Evolutionary conservation across 352 stramenopile genomes (phyloP), one percentile per base, ranked within the genome.

Genomic region (Phytophthora lateralis): DNA sequence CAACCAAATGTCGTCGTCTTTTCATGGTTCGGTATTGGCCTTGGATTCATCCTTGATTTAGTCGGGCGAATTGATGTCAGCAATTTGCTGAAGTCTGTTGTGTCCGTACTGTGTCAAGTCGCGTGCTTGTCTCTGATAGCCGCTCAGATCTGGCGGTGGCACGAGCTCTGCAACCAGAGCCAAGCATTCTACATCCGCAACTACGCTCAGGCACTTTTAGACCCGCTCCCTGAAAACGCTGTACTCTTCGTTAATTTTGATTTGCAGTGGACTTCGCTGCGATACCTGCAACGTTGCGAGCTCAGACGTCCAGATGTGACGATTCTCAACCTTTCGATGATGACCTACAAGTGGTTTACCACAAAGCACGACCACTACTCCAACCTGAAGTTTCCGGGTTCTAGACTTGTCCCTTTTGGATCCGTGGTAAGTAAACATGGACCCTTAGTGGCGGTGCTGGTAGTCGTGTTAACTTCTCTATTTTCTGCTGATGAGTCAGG

Each of bases 1-100:
- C 93, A 99, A 46, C 94, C 93, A 4, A 98, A 98, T 53, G 72
- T 98, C 11, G 29, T 98, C 2, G 69, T 87, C 1, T 98, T 97
- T 53, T 52, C 96, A 6, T 94, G 96, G 69, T 60, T 92, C 39
- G 91, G 97, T 27, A 24, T 77, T 30, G 62, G 60, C 12, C 76
- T 95, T 55, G 50, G 76, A 20, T 71, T 70, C 20, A 26, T 57
- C 17, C n/a, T 72, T 14, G 32, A 69, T 45, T 34, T 72, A 20
- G 10, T 63, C 9, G 15, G 10, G 6, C 35, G 52, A 49, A 18
- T 26, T 32, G 18, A 27, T 26, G 38, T 26, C 24, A 34, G 15
- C 4, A n/a, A 39, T 9, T 52, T 29, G 8, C 0, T 51, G 10
- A 51, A 52, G 9, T 20, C 4, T 11, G 5, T 11, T 9, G 32